These are phyloP conservation scores for Solanum infundibuliforme DNA, from an alignment of 257 asterid genomes.

Conservation along the genomic window DNA sequence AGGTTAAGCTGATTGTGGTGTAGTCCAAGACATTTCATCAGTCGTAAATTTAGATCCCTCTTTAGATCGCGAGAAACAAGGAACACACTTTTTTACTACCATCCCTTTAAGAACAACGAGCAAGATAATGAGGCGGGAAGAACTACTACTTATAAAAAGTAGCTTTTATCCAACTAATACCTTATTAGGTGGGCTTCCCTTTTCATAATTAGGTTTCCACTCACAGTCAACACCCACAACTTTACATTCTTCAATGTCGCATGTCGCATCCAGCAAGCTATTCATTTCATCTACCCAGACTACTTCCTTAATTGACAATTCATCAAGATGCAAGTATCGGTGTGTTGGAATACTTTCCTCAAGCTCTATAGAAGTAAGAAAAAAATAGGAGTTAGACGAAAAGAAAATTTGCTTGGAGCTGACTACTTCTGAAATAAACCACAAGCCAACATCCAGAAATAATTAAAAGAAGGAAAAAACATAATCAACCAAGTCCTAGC, in stretches of 20 bases:
- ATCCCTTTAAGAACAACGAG: background rate
- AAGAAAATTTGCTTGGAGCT: background rate
- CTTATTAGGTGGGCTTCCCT: conserved; percentile 70
- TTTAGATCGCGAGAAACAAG: background rate
- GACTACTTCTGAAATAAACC: background rate
- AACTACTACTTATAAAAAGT: background rate
- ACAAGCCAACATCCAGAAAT: background rate
- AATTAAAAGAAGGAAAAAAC: background rate
- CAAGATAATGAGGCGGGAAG: background rate
- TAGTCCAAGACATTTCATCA: background rate
- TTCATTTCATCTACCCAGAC: conserved; percentile 67
- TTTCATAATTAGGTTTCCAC: conserved; percentile 85
- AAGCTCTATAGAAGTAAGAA: conserved; percentile 30
- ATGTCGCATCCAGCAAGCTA: conserved; percentile 46
- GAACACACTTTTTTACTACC: background rate
- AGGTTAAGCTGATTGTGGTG: background rate
- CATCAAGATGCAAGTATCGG: conserved; percentile 60
- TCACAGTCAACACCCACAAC: conserved; percentile 90
- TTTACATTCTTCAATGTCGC: conserved; percentile 65
- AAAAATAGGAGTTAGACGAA: background rate
- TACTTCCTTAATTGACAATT: conserved; percentile 61
- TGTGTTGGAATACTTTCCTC: conserved; percentile 31
- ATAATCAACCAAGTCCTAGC: background rate
- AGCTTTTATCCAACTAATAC: conserved; percentile 19
- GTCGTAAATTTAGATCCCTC: background rate